Conservation (phyloP, 148 eudicot species). For the Mesembryanthemum crystallinum region DNA sequence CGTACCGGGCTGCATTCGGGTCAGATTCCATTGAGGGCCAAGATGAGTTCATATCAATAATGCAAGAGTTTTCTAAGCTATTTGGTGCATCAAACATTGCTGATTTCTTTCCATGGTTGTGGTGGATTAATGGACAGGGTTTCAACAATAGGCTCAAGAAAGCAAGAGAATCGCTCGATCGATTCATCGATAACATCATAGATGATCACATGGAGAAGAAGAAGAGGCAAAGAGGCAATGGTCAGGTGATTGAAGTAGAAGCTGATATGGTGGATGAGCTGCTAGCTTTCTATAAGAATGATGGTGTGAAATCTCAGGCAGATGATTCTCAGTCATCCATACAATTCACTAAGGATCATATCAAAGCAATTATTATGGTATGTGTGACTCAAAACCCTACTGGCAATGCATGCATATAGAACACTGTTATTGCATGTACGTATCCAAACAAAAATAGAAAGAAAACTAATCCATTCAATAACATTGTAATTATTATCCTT, state of each 20-base stretch:
- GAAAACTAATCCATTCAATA: too few relatives aligned
- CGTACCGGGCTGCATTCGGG: conserved; percentile 67
- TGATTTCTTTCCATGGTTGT: conserved; percentile 63
- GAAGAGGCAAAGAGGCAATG: conserved; percentile 14
- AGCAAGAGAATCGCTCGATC: conserved; percentile 62
- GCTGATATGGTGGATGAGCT: conserved; percentile 87
- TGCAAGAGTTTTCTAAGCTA: conserved; percentile 63
- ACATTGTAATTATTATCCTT: too few relatives aligned
- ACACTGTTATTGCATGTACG: too few relatives aligned
- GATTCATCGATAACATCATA: conserved; percentile 69
- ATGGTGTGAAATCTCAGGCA: conserved; percentile 35
- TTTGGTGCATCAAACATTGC: conserved; percentile 70
- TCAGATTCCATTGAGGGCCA: conserved; percentile 42
- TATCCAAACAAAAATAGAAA: too few relatives aligned
- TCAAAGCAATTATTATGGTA: conserved; percentile 95
- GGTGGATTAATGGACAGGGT: conserved; percentile 64
- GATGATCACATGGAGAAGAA: conserved; percentile 65
- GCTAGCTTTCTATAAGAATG: conserved; percentile 60
- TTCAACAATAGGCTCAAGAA: conserved; percentile 42
- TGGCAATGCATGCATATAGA: too few relatives aligned
- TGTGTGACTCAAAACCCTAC: neutral
- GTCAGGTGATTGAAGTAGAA: conserved; percentile 30
- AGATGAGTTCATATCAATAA: conserved; percentile 43
- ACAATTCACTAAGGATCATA: conserved; percentile 61
- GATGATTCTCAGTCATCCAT: conserved; percentile 56